Conservation (phyloP, 2,329 filamentous ascomycete species). For the Xylaria sp. region DNA sequence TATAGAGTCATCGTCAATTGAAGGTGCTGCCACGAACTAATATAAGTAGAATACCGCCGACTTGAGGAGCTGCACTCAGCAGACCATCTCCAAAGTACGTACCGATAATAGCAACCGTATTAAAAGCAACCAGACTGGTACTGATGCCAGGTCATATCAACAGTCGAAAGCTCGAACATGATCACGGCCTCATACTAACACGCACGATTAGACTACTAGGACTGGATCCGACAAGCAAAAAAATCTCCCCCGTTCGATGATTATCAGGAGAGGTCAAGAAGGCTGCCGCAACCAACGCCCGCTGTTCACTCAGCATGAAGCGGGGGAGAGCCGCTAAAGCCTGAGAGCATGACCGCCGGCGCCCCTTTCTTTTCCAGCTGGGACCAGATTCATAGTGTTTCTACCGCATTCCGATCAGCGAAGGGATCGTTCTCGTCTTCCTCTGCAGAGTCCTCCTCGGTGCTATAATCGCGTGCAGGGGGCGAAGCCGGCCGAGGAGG, state of each 20-base stretch:
- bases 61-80: not conserved
- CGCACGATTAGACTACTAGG: not conserved
- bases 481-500: slow-evolving; percentile 42
- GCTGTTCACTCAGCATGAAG: not conserved
- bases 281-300: not conserved
- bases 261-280: not conserved
- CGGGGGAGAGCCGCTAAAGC: not conserved
- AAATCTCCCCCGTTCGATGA: not conserved
- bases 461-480: slow-evolving; percentile 49
- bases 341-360: slow-evolving; percentile 29
- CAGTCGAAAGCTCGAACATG: not conserved
- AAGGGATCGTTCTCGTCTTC: slow-evolving; percentile 87
- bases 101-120: not conserved
- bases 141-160: not conserved
- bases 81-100: not conserved
- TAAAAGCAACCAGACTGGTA: not conserved
- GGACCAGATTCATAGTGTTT: slow-evolving; percentile 47
- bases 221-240: not conserved
- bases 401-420: slow-evolving; percentile 70
- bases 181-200: not conserved
- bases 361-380: slow-evolving; percentile 35
- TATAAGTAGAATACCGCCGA: not conserved
- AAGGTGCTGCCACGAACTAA: not conserved
- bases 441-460: slow-evolving; percentile 52
- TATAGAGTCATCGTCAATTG: not conserved